Percentiles rank a stretch among this genome's conserved stretches.
Conservation (phyloP, 2,329 filamentous ascomycete genomes). For the Chrysoporthe puriensis region DNA sequence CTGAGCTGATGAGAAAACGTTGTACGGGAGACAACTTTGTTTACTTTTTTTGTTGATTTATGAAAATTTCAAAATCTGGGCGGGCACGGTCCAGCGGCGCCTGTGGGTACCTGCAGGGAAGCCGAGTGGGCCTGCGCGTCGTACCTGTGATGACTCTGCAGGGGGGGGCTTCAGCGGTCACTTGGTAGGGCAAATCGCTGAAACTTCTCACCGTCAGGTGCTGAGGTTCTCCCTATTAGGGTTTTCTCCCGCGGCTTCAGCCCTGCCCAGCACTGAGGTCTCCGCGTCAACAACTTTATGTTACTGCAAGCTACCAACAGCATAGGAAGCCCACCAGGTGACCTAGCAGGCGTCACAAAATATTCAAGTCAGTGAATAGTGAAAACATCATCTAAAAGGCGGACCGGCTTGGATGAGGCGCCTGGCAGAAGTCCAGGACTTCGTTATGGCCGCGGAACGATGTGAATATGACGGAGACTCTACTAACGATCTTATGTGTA, state of each 20-base stretch:
- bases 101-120: conserved; percentile 17
- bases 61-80: conserved; percentile 25
- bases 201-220: not conserved
- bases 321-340: not conserved
- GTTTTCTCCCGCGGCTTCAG: not conserved
- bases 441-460: no score
- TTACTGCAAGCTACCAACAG: not conserved
- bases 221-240: not conserved
- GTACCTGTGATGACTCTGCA: not conserved
- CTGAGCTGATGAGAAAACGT: not conserved
- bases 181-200: not conserved
- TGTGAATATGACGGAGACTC: no score
- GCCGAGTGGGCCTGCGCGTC: not conserved
- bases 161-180: not conserved
- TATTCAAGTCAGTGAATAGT: not conserved
- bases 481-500: no score
- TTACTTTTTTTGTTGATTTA: conserved; percentile 9
- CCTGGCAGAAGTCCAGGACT: no score
- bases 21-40: not conserved
- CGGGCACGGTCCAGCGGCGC: conserved; percentile 23
- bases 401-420: no score
- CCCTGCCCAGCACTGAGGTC: not conserved
- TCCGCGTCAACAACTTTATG: not conserved
- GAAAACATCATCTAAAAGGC: not conserved
- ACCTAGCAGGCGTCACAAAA: not conserved